Evolutionary conservation across 2,329 filamentous ascomycete genomes (phyloP).

Genomic region (Phoma sp.): DNA sequence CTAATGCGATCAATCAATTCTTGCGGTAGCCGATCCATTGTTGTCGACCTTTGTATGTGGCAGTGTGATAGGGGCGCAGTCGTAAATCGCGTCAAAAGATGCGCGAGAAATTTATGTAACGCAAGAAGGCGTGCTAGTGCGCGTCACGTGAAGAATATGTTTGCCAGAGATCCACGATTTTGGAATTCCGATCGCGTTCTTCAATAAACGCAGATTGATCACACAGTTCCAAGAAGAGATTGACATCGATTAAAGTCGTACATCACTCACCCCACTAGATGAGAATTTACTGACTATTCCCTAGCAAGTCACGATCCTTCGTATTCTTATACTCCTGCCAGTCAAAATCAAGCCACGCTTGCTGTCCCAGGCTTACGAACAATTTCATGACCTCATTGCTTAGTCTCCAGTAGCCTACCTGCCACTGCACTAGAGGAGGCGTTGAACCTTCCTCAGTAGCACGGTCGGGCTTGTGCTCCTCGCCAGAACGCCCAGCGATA

Average conservation of each 20-base stretch:
- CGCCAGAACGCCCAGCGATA: conserved; percentile 11
- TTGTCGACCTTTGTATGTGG: too few species aligned
- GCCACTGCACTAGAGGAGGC: conserved; percentile 20
- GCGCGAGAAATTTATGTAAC: too few species aligned
- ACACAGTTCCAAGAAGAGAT: too few species aligned
- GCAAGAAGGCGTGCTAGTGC: too few species aligned
- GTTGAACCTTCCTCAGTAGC: conserved; percentile 9
- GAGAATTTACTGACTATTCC: conserved; percentile 11
- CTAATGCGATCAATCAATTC: conserved; percentile 9
- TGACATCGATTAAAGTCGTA: too few species aligned
- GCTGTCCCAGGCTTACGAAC: conserved; percentile 17
- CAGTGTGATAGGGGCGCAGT: too few species aligned
- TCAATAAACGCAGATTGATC: too few species aligned
- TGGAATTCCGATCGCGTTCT: too few species aligned
- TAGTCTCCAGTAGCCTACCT: conserved; percentile 20
- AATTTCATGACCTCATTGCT: conserved; percentile 15
- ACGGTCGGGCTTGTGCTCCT: not conserved
- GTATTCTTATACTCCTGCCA: conserved; percentile 12
- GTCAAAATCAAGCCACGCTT: conserved; percentile 17
- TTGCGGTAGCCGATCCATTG: conserved; percentile 1
- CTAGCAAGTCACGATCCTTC: conserved; percentile 6
- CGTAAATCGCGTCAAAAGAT: too few species aligned
- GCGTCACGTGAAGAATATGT: too few species aligned
- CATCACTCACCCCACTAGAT: conserved; percentile 3
- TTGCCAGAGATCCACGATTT: too few species aligned